Percentiles rank a stretch among this genome's conserved stretches.
Conservation (phyloP, 306 rosid species). For the Pyrus pyrifolia region DNA sequence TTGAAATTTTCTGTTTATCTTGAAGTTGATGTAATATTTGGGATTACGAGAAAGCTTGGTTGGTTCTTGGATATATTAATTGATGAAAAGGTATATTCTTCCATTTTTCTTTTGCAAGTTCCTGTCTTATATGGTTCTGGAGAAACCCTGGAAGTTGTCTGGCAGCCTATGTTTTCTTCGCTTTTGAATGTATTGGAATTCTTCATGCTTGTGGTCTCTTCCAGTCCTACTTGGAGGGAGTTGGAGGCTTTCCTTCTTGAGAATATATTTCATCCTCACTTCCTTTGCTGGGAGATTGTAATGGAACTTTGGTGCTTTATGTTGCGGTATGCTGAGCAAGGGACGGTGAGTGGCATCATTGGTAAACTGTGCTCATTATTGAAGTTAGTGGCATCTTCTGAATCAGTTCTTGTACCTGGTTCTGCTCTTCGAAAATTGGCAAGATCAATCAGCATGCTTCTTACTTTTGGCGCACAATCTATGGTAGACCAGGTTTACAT, state of each 20-base stretch:
- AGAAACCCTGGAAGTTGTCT: constrained; percentile 42
- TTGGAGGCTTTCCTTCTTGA: constrained; percentile 67
- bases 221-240: constrained; percentile 59
- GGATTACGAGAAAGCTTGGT: constrained; percentile 46
- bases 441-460: constrained; percentile 57
- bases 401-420: constrained; percentile 45
- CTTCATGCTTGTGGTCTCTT: constrained; percentile 63
- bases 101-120: constrained; percentile 54
- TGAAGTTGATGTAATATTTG: constrained; percentile 40
- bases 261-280: constrained; percentile 87
- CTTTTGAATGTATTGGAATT: constrained; percentile 65
- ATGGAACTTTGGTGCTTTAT: constrained; percentile 93
- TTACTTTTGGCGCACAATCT: constrained; percentile 48
- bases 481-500: constrained; percentile 47
- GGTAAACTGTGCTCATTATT: constrained; percentile 53
- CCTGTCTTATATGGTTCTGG: constrained; percentile 51
- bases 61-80: constrained; percentile 60
- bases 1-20: constrained; percentile 55
- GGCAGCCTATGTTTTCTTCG: constrained; percentile 60
- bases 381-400: constrained; percentile 55
- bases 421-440: constrained; percentile 76
- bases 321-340: constrained; percentile 56
- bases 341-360: constrained; percentile 39
- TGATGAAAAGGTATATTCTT: constrained; percentile 64
- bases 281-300: constrained; percentile 78